Percentiles rank a stretch among this genome's conserved stretches.
phyloP scores from a whole-genome alignment of 2,329 filamentous ascomycete genomes.

The Alternaria atra region DNA sequence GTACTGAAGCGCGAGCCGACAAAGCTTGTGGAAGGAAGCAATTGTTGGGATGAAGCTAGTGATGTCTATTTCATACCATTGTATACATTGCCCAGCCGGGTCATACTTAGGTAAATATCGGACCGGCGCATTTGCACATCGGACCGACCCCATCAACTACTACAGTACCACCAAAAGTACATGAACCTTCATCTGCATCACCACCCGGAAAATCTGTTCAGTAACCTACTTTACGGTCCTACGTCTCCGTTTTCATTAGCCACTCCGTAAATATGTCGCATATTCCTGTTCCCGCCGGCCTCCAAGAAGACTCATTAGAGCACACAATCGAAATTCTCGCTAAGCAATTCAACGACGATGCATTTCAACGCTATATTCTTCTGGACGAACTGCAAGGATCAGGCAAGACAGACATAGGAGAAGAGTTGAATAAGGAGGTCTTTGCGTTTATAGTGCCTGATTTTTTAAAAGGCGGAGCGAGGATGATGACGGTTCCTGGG shows the following conservation, averaged over 20 bases:
- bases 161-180: not conserved
- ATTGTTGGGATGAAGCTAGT: not conserved
- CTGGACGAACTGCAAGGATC: not conserved
- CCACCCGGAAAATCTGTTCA: not conserved
- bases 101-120: not conserved
- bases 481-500: conserved; percentile 9
- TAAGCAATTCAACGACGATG: conserved; percentile 11
- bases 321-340: conserved; percentile 13
- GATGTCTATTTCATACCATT: not conserved
- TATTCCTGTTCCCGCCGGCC: conserved; percentile 9
- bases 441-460: conserved; percentile 3
- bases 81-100: conserved; percentile 6
- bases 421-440: conserved; percentile 4
- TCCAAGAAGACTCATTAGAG: conserved; percentile 12
- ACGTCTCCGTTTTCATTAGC: not conserved
- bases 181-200: not conserved
- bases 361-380: conserved; percentile 10
- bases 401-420: not conserved
- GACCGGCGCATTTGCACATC: not conserved
- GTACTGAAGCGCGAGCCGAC: not conserved
- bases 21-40: not conserved
- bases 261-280: not conserved
- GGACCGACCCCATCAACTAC: not conserved
- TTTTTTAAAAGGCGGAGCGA: conserved; percentile 4
- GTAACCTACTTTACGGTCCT: not conserved